A percentile compares a stretch with the other conserved stretches of the same genome.
Evolutionary conservation across 2,329 filamentous ascomycete species (phyloP).

Genomic region (Epichloe sp.): DNA sequence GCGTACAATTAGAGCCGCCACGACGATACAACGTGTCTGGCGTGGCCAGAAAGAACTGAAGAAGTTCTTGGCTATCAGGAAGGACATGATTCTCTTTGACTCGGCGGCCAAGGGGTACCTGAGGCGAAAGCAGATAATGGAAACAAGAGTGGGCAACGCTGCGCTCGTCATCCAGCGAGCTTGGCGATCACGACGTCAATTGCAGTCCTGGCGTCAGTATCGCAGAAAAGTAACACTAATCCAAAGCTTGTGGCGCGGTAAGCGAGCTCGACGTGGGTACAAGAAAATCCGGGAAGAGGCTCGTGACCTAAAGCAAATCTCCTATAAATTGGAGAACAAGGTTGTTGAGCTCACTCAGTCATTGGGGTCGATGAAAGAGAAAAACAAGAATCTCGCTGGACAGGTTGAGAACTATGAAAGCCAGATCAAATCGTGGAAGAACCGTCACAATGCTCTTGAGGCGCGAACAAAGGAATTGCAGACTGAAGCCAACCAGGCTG

Average conservation of each 20-base stretch:
- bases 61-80: constrained; percentile 62
- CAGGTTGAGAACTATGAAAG: constrained; percentile 94
- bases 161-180: constrained; percentile 80
- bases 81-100: constrained; percentile 78
- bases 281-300: constrained; percentile 90
- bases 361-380: constrained; percentile 78
- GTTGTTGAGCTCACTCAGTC: constrained; percentile 95
- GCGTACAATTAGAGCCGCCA: constrained; percentile 74
- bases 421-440: constrained; percentile 94
- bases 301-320: constrained; percentile 96
- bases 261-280: constrained; percentile 66
- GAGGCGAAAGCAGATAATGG: constrained; percentile 80
- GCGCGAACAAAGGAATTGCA: constrained; percentile 86
- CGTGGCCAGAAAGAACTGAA: constrained; percentile 82
- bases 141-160: constrained; percentile 85
- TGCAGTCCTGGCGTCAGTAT: constrained; percentile 76
- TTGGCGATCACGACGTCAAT: constrained; percentile 70
- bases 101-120: constrained; percentile 86
- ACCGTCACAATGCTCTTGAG: constrained; percentile 79
- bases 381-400: constrained; percentile 78
- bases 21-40: constrained; percentile 92
- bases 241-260: constrained; percentile 88
- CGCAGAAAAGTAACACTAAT: constrained; percentile 79
- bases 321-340: constrained; percentile 99
- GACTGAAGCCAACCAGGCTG: constrained; percentile 91